phyloP scores from a whole-genome alignment of 805 yeast species.

The Kregervanrija delftensis region DNA sequence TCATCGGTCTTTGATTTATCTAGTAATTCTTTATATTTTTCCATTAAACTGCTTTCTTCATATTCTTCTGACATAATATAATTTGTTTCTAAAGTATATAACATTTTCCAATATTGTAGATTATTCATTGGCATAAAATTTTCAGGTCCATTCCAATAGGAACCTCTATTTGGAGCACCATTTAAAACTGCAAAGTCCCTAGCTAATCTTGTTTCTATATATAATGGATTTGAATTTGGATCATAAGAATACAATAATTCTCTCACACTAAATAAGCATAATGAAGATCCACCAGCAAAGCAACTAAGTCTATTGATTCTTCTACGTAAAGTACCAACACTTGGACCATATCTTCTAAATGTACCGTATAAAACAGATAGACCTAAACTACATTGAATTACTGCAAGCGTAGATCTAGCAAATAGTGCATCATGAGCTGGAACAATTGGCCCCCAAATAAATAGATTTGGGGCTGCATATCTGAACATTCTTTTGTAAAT shows the following conservation, averaged over 20 bases:
- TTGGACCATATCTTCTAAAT: conserved; percentile 6
- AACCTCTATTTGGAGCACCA: conserved; percentile 27
- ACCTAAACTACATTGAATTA: conserved; percentile 22
- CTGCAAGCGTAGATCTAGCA: conserved; percentile 20
- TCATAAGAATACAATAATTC: conserved; percentile 12
- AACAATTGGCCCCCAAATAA: conserved; percentile 28
- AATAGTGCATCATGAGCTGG: conserved; percentile 29
- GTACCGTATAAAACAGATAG: conserved; percentile 9
- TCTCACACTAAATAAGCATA: conserved; percentile 9
- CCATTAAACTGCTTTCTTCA: conserved; percentile 11
- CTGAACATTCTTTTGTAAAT: conserved; percentile 20
- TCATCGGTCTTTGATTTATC: conserved; percentile 1
- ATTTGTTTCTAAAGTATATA: conserved; percentile 13
- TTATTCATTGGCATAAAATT: conserved; percentile 39
- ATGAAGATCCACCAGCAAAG: conserved; percentile 13
- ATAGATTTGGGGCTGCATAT: conserved; percentile 23
- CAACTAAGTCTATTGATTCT: conserved; percentile 7
- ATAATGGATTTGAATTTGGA: conserved; percentile 21
- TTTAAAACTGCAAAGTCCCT: conserved; percentile 11
- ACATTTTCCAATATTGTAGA: conserved; percentile 20
- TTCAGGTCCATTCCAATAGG: conserved; percentile 46
- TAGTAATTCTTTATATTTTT: conserved; percentile 4
- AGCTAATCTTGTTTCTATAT: conserved; percentile 22
- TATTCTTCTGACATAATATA: conserved; percentile 15
- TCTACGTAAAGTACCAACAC: conserved; percentile 4